Percentiles rank a stretch among this genome's conserved stretches.
Conservation (phyloP, 768 basidiomycete species). For the Trametes punicea region DNA sequence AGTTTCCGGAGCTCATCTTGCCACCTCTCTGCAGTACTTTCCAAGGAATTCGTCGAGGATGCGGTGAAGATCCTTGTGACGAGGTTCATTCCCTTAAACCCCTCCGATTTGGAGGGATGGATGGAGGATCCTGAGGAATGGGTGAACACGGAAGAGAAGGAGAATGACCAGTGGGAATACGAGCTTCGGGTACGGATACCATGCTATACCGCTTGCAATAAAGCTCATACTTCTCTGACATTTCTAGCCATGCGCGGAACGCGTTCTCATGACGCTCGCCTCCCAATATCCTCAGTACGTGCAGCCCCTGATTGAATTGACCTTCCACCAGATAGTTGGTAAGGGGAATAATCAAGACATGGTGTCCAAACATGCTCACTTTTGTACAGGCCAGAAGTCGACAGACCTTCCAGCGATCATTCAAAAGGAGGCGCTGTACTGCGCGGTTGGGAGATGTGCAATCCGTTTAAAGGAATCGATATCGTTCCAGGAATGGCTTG, state of each 20-base stretch:
- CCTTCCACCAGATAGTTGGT: slow-evolving; percentile 64
- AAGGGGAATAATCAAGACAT: neutral
- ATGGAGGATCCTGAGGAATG: slow-evolving; percentile 91
- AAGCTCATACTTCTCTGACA: neutral
- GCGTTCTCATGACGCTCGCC: slow-evolving; percentile 81
- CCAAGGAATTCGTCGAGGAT: slow-evolving; percentile 67
- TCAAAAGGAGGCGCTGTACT: slow-evolving; percentile 85
- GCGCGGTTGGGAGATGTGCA: slow-evolving; percentile 84
- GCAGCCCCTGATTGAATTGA: slow-evolving; percentile 56
- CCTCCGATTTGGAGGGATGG: slow-evolving; percentile 81
- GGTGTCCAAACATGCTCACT: neutral
- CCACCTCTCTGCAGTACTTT: slow-evolving; percentile 43
- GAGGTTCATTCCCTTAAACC: slow-evolving; percentile 80
- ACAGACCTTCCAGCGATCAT: slow-evolving; percentile 57
- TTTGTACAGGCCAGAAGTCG: slow-evolving; percentile 40
- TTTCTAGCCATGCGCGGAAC: slow-evolving; percentile 82
- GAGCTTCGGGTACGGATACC: slow-evolving; percentile 73
- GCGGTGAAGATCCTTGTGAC: slow-evolving; percentile 76
- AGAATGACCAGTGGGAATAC: slow-evolving; percentile 90
- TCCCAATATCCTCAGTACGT: slow-evolving; percentile 69
- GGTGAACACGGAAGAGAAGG: slow-evolving; percentile 85
- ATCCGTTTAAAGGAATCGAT: slow-evolving; percentile 56
- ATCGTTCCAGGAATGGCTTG: slow-evolving; percentile 69
- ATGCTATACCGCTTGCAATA: neutral
- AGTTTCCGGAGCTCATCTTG: neutral